Base-by-base conservation (phyloP, 257 asterid species). In the Nicotiana tomentosiformis region DNA sequence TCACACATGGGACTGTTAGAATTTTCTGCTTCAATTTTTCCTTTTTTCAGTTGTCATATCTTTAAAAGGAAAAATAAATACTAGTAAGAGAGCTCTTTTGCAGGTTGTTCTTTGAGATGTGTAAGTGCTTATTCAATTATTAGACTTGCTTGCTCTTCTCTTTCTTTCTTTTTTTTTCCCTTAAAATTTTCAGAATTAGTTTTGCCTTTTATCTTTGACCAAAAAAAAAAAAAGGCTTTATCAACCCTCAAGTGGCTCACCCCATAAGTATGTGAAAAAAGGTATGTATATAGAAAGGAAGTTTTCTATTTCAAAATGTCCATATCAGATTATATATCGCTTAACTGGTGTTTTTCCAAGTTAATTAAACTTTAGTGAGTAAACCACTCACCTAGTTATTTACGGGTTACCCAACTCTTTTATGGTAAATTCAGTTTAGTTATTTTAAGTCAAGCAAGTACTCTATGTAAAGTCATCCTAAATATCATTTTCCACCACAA, bases 1-100 rank as follows among this genome's bases (percentile, higher is more conserved):
- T 74, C 80, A 76, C 80, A 51, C 80, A 76, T 76, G 80, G 80
- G 64, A 51, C 80, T 14, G 46, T 37, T 76, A 26, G 1, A 49
- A 76, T 76, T 51, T 76, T 55, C 26, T 49, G 57, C 57, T 10
- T 11, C 17, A 14, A 51, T 51, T 51, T 10, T 51, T 53, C 18
- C 5, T 43, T 43, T 43, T 43, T 11, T 53, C 5, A 53, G 18
- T 53, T 53, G 58, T 14, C 58, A 53, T 53, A 53, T 11, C 58
- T 53, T 53, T 53, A 53, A 3, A 53, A 53, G 16, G 17, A 53
- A 53, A 53, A 12, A 49, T 8, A 53, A 46, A 72, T 76, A 76
- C 10, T 51, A 72, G 7, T 70, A 7, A 15, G 16, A 51, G 53
- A 5, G 3, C 43, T 37, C 62, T 51, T 26, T 74, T 49, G 64